These are phyloP conservation scores for Neonectria punicea DNA, from an alignment of 2,329 filamentous ascomycete genomes.

Conservation along the genomic window DNA sequence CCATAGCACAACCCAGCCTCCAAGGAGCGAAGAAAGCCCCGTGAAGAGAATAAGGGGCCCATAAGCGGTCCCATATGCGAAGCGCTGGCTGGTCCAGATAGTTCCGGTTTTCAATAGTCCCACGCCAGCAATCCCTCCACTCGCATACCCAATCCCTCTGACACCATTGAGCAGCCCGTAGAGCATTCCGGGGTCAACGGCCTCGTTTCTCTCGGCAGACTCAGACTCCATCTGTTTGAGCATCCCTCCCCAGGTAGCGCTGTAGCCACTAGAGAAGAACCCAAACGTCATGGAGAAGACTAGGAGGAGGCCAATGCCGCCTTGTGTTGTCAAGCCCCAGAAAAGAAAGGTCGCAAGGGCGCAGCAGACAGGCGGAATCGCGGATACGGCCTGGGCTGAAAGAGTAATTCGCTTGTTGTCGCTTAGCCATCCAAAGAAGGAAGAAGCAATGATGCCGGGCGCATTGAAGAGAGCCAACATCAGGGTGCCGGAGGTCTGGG, in stretches of 20 bases:
- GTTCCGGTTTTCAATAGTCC: conserved; percentile 24
- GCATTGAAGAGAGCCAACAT: conserved; percentile 29
- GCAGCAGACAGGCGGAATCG: conserved; percentile 5
- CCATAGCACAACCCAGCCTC: not conserved
- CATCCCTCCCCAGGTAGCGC: conserved; percentile 34
- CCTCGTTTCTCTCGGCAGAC: conserved; percentile 24
- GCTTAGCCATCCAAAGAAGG: conserved; percentile 27
- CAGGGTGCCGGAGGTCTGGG: conserved; percentile 25
- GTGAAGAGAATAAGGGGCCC: not conserved
- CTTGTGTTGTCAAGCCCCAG: conserved; percentile 27
- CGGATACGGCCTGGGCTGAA: conserved; percentile 19
- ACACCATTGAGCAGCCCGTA: conserved; percentile 31
- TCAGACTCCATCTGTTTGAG: conserved; percentile 28
- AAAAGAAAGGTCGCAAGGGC: conserved; percentile 27
- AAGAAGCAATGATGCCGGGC: conserved; percentile 24
- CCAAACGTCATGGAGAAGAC: conserved; percentile 31
- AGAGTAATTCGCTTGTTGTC: conserved; percentile 22
- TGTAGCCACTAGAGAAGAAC: conserved; percentile 32
- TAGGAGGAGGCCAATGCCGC: conserved; percentile 22
- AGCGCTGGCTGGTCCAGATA: not conserved
- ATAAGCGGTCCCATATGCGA: not conserved
- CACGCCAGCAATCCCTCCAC: conserved; percentile 26
- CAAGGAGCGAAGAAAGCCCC: not conserved
- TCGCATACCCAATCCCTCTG: conserved; percentile 29
- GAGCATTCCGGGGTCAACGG: conserved; percentile 26